phyloP scores from a whole-genome alignment of 1,284 basidiomycete genomes.

The Exobasidium cylindrosporum region DNA sequence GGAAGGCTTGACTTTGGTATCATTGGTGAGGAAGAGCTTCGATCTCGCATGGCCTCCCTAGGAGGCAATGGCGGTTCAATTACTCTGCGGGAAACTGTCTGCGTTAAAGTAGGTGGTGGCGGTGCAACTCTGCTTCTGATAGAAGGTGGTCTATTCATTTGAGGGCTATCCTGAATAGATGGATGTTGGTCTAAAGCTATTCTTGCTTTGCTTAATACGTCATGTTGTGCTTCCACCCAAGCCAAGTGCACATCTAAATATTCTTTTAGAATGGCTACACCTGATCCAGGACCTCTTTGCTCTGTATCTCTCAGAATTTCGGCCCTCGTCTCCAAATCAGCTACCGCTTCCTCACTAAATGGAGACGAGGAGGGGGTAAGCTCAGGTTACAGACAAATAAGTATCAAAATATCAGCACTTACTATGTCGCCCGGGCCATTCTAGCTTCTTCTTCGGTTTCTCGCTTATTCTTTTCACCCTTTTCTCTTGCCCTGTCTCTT shows the following conservation, averaged over 20 bases:
- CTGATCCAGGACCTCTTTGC: slow-evolving; percentile 4
- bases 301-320: slow-evolving; percentile 3
- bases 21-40: not conserved
- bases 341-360: slow-evolving; percentile 4
- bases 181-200: not conserved
- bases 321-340: slow-evolving; percentile 9
- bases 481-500: slow-evolving; percentile 2
- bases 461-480: slow-evolving; percentile 4
- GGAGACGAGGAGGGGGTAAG: not conserved
- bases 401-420: not conserved
- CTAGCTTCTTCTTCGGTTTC: slow-evolving; percentile 8
- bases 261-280: slow-evolving; percentile 2
- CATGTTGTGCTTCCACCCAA: slow-evolving; percentile 7
- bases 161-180: not conserved
- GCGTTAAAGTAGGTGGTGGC: not conserved
- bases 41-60: not conserved
- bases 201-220: not conserved
- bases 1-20: not conserved
- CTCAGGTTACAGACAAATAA: not conserved
- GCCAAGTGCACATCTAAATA: slow-evolving; percentile 8
- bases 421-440: slow-evolving; percentile 1
- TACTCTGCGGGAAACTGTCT: not conserved
- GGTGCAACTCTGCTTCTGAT: not conserved
- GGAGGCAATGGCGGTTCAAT: not conserved
- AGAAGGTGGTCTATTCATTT: not conserved